Conservation (phyloP, 225 moss, liverwort and hornwort genomes). For the Takakia lepidozioides region DNA sequence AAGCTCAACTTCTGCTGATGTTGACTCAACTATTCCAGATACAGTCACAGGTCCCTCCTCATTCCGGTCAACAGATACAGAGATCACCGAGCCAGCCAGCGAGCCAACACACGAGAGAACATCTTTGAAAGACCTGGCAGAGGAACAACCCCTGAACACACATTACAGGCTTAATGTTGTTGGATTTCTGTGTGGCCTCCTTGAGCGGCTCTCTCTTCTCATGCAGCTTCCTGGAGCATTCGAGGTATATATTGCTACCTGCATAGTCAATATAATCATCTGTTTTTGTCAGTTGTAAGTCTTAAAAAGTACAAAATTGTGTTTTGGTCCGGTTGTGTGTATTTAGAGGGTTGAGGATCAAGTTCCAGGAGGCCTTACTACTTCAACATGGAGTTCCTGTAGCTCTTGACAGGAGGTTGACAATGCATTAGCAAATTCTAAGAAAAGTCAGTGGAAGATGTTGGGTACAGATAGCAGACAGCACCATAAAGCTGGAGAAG, state of each 20-base stretch:
- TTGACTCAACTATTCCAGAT: background rate
- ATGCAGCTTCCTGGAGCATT: constrained; percentile 45
- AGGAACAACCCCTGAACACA: constrained; percentile 13
- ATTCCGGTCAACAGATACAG: background rate
- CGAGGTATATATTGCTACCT: too few relatives aligned
- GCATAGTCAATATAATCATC: too few relatives aligned
- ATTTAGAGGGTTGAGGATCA: too few relatives aligned
- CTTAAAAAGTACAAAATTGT: too few relatives aligned
- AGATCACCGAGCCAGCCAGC: background rate
- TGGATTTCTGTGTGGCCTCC: constrained; percentile 48
- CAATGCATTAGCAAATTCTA: too few relatives aligned
- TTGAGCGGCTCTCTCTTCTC: constrained; percentile 48
- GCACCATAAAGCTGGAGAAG: constrained; percentile 35
- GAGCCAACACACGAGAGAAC: background rate
- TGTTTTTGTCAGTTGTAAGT: too few relatives aligned
- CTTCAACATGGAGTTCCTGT: background rate
- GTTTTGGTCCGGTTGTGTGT: too few relatives aligned
- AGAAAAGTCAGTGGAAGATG: too few relatives aligned
- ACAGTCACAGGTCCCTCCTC: background rate
- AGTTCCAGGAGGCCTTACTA: too few relatives aligned
- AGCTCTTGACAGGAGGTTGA: too few relatives aligned
- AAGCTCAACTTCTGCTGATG: background rate
- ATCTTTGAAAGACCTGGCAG: constrained; percentile 5
- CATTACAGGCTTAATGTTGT: constrained; percentile 29
- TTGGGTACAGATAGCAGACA: constrained; percentile 29